Evolutionary conservation across 441 rosid genomes (phyloP).

Genomic region (Biscutella auriculata): DNA sequence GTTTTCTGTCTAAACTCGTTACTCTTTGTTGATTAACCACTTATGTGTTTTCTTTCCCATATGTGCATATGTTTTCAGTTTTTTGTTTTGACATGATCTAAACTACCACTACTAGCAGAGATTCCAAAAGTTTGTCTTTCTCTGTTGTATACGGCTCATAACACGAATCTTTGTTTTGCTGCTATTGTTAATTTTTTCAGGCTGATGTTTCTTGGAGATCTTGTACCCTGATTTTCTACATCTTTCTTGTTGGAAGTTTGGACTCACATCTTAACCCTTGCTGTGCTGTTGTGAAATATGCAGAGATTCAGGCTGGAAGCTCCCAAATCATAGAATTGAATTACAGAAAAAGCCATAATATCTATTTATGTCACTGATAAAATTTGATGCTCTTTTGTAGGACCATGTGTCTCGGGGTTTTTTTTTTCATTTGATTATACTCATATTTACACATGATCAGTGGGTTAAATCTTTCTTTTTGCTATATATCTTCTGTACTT

Average conservation of each 20-base stretch:
- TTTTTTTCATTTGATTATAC: conserved; percentile 7
- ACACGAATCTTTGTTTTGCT: conserved; percentile 42
- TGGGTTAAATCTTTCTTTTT: conserved; percentile 18
- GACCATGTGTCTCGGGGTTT: conserved; percentile 29
- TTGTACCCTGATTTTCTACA: conserved; percentile 80
- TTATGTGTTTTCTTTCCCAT: not conserved
- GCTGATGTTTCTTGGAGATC: conserved; percentile 91
- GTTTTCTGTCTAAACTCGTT: not conserved
- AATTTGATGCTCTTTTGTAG: conserved; percentile 33
- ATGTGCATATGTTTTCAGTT: conserved; percentile 1
- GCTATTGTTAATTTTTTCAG: conserved; percentile 51
- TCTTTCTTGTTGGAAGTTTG: conserved; percentile 99
- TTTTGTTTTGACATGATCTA: not conserved
- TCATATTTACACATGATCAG: conserved; percentile 4
- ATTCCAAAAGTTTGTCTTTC: not conserved
- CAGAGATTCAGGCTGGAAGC: conserved; percentile 54
- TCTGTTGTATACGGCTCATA: conserved; percentile 19
- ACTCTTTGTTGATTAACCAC: not conserved
- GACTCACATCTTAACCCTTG: conserved; percentile 97
- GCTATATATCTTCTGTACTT: not conserved
- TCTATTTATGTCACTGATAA: conserved; percentile 23
- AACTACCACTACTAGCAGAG: not conserved
- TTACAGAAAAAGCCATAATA: conserved; percentile 20
- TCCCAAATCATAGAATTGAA: conserved; percentile 20
- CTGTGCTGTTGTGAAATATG: conserved; percentile 95